Base-by-base conservation (phyloP, 1,139 yeast species). In the Pichia kudriavzevii region DNA sequence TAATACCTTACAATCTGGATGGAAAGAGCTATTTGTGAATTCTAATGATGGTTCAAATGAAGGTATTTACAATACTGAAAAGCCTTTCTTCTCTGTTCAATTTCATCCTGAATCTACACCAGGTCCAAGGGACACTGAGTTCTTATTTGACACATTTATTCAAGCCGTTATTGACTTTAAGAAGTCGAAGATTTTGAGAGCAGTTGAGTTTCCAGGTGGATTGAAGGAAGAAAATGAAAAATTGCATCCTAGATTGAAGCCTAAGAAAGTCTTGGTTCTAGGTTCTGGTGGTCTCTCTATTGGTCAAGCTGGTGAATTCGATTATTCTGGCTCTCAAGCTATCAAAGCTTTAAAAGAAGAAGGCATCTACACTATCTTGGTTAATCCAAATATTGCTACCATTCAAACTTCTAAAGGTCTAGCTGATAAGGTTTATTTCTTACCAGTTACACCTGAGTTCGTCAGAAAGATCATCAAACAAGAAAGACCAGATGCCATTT, bases 231-330 rank as follows among this genome's bases (percentile, higher is more conserved):
- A 82, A 36, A 84, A 84, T 64, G 60, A 70, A 50, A 79, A 79
- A 32, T 76, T 77, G 41, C 73, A 74, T 43, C 95, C 94, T 50
- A 75, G 76, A 50, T 83, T 77, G 32, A 72, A 81, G 36, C 95
- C 82, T 53, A 84, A 87, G 70, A 93, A 93, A 66, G 98, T 91
- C 26, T 75, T 91, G 56, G 94, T 91, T 43, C 73, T 91, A 53
- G 99, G 99, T 49, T 88, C 97, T 32, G 99, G 99, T 69, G 99
- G 99, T 61, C 72, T 91, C 53, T 82, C 95, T 40, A 91, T 91
- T 62, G 99, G 99, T 55, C 99, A 91, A 70, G 99, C 99, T 46
- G 99, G 99, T 64, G 99, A 91, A 66, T 91, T 91, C 59, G 99
- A 91, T 63, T 91, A 91, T 66, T 87, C 96, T 38, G 97, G 97